Conservation (phyloP, 139 green algal genomes). For the Asterochloris erici region DNA sequence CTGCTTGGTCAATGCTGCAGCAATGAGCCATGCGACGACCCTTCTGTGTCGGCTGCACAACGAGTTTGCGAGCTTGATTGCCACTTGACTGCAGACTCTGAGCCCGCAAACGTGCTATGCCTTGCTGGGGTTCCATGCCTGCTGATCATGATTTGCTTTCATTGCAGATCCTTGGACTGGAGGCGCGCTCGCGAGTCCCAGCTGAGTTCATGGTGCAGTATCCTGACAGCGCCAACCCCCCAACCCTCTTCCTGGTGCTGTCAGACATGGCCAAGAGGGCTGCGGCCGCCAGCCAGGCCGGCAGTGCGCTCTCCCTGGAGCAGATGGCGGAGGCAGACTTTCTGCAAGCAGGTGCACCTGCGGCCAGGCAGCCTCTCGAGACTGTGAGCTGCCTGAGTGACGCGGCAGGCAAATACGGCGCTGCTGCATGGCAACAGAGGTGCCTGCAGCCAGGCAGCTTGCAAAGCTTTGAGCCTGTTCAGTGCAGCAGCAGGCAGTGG, state of each 20-base stretch:
- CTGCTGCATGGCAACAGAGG: background rate
- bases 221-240: slow-evolving; percentile 83
- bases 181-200: slow-evolving; percentile 74
- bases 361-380: background rate
- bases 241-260: slow-evolving; percentile 86
- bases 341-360: slow-evolving; percentile 9
- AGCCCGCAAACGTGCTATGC: background rate
- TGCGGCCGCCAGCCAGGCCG: slow-evolving; percentile 12
- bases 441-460: background rate
- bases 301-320: background rate
- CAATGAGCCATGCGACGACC: too few relatives aligned
- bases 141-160: too few relatives aligned
- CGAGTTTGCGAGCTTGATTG: too few relatives aligned
- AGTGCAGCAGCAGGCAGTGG: background rate
- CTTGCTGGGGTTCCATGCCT: too few relatives aligned
- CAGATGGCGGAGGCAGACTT: background rate
- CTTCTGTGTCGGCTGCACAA: too few relatives aligned
- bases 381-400: background rate
- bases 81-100: background rate
- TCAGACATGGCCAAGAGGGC: slow-evolving; percentile 47
- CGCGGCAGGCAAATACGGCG: background rate
- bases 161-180: slow-evolving; percentile 73
- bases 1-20: too few relatives aligned
- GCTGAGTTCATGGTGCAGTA: slow-evolving; percentile 89
- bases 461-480: background rate